phyloP scores from a whole-genome alignment of 306 rosid genomes.

The Cajanus cajan region DNA sequence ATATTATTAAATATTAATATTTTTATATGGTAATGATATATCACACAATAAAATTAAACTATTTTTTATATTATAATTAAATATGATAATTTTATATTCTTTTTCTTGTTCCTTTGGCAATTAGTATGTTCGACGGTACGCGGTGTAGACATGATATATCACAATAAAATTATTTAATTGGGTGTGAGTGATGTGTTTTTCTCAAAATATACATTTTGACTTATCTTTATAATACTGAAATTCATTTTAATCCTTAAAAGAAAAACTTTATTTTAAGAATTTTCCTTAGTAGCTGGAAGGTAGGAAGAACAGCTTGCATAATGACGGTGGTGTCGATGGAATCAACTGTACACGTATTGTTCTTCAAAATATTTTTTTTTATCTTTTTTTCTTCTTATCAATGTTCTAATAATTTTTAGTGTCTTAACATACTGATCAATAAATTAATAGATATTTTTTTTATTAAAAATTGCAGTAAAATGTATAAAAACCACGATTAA shows the following conservation, averaged over 20 bases:
- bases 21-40: too few relatives aligned
- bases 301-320: background rate
- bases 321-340: background rate
- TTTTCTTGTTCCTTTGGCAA: too few relatives aligned
- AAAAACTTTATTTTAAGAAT: background rate
- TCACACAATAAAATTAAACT: background rate
- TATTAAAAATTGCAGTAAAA: too few relatives aligned
- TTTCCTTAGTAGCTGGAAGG: background rate
- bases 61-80: too few relatives aligned
- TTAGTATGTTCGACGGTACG: too few relatives aligned
- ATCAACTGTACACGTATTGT: background rate
- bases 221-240: background rate
- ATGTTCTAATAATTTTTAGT: too few relatives aligned
- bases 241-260: background rate
- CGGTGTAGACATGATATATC: too few relatives aligned
- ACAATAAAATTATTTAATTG: background rate
- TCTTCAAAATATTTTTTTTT: background rate
- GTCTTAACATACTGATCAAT: background rate
- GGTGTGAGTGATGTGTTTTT: background rate
- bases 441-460: too few relatives aligned
- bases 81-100: too few relatives aligned
- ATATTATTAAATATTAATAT: too few relatives aligned
- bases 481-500: too few relatives aligned
- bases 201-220: background rate
- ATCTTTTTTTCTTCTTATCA: too few relatives aligned